phyloP scores from a whole-genome alignment of 176 grass and related monocot genomes.

The Musa schizocarpa region DNA sequence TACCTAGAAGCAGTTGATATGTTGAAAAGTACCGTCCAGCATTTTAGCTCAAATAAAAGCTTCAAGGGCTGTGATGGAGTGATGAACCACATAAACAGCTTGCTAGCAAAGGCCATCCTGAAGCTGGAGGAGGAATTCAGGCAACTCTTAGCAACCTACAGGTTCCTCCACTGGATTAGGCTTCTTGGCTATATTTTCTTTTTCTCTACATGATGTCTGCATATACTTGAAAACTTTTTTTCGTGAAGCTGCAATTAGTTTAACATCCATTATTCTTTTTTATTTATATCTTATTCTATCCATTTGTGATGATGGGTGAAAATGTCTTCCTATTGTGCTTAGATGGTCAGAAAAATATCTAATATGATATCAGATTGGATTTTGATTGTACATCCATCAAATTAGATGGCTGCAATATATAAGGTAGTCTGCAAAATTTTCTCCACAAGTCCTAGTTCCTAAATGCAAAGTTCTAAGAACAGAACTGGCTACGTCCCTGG shows the following conservation, averaged over 20 bases:
- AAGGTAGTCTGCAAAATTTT: neutral
- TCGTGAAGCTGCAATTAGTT: neutral
- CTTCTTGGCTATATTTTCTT: neutral
- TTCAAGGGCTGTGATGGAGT: slow-evolving; percentile 65
- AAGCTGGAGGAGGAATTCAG: slow-evolving; percentile 91
- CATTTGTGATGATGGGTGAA: neutral
- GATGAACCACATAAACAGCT: slow-evolving; percentile 51
- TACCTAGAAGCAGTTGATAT: slow-evolving; percentile 74
- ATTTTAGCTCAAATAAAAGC: slow-evolving; percentile 69
- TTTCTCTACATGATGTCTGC: neutral
- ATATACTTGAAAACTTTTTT: neutral
- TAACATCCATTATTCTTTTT: neutral
- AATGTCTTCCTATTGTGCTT: neutral
- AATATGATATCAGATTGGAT: neutral
- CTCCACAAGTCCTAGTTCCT: neutral
- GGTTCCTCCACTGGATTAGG: slow-evolving; percentile 11
- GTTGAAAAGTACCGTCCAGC: slow-evolving; percentile 56
- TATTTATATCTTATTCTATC: neutral
- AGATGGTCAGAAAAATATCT: neutral
- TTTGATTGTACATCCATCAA: neutral
- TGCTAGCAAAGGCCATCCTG: slow-evolving; percentile 53
- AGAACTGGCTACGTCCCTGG: neutral
- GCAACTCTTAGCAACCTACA: slow-evolving; percentile 59
- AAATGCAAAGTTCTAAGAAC: neutral
- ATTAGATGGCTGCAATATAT: neutral